phyloP scores from a whole-genome alignment of 441 rosid species.

The Mallotus japonicus region DNA sequence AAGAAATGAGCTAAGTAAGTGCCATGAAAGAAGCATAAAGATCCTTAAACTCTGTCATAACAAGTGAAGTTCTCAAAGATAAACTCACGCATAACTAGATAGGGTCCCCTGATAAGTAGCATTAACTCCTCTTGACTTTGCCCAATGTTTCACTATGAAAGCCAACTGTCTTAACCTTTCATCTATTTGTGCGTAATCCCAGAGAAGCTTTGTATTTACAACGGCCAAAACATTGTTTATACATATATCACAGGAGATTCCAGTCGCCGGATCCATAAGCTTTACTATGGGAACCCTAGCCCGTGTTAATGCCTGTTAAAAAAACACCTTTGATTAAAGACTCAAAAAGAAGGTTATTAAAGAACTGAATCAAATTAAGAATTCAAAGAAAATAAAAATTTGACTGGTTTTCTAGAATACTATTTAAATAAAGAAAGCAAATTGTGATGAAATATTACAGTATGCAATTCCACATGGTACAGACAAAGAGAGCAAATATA shows the following conservation, averaged over 20 bases:
- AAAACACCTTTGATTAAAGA: slow-evolving; percentile 17
- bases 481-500: background rate
- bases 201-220: slow-evolving; percentile 89
- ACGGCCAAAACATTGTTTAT: slow-evolving; percentile 91
- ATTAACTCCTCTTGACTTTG: slow-evolving; percentile 88
- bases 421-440: background rate
- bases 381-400: background rate
- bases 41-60: slow-evolving; percentile 2
- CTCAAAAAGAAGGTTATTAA: background rate
- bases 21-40: background rate
- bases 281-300: slow-evolving; percentile 97
- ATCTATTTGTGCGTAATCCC: slow-evolving; percentile 80
- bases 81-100: slow-evolving; percentile 95
- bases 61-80: slow-evolving; percentile 1
- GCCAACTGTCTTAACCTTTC: slow-evolving; percentile 77
- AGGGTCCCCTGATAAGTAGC: slow-evolving; percentile 94
- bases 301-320: slow-evolving; percentile 71
- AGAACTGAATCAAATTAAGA: slow-evolving; percentile 8
- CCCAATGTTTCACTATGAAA: slow-evolving; percentile 94
- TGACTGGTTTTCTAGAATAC: background rate
- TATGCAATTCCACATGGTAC: background rate
- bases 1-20: slow-evolving; percentile 15
- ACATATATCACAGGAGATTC: slow-evolving; percentile 92
- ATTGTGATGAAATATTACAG: background rate
- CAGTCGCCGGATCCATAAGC: slow-evolving; percentile 92